Percentiles rank a stretch among this genome's conserved stretches.
Evolutionary conservation across 2,329 filamentous ascomycete species (phyloP).

Genomic region (Phialemonium atrogriseum): DNA sequence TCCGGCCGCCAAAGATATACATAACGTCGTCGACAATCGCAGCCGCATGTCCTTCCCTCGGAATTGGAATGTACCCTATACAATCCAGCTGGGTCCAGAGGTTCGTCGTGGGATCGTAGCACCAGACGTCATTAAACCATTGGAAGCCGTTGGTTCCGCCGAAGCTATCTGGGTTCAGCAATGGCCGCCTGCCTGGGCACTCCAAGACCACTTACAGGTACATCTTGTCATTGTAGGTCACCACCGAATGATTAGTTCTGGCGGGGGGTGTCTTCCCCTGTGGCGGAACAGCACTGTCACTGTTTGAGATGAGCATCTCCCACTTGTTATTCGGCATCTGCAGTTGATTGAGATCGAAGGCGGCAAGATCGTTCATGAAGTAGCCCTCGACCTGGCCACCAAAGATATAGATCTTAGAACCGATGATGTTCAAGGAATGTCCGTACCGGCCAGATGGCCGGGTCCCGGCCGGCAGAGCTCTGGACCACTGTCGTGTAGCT

Average conservation of each 20-base stretch:
- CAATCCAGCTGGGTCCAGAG: constrained; percentile 85
- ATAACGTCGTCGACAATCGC: constrained; percentile 94
- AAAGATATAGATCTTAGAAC: constrained; percentile 96
- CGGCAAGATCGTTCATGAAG: constrained; percentile 95
- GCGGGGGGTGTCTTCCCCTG: constrained; percentile 70
- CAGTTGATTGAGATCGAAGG: constrained; percentile 91
- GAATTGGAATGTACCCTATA: constrained; percentile 92
- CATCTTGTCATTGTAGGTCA: constrained; percentile 88
- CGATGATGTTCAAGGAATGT: constrained; percentile 91
- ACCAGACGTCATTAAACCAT: constrained; percentile 99
- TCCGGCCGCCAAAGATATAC: constrained; percentile 97
- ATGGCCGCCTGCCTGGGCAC: constrained; percentile 1
- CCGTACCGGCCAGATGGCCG: constrained; percentile 88
- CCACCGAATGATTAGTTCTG: constrained; percentile 87
- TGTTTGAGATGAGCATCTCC: constrained; percentile 82
- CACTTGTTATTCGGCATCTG: constrained; percentile 87
- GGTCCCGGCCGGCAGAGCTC: constrained; percentile 78
- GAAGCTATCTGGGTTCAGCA: constrained; percentile 50
- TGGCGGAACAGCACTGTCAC: constrained; percentile 50
- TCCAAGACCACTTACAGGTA: constrained; percentile 64
- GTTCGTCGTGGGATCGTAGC: constrained; percentile 78
- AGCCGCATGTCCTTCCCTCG: constrained; percentile 89
- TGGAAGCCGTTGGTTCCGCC: constrained; percentile 91
- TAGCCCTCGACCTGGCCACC: constrained; percentile 94
- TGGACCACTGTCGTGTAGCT: constrained; percentile 98